A percentile compares a stretch with the other conserved stretches of the same genome.
These are phyloP conservation scores for Diplodia sapinea DNA, from an alignment of 2,329 filamentous ascomycete genomes.

Conservation along the genomic window DNA sequence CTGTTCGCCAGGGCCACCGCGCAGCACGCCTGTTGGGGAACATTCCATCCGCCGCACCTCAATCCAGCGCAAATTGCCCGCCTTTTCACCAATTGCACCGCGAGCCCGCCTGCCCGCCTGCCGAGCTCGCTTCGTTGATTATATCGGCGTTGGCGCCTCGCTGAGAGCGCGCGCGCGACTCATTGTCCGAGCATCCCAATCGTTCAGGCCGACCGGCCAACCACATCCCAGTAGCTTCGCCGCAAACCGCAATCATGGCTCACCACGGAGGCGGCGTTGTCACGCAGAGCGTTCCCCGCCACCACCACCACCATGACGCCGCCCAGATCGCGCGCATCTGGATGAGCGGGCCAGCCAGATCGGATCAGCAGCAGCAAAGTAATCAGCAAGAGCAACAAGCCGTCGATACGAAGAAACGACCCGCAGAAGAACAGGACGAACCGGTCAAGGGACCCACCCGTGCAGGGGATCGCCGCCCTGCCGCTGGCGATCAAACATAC, in stretches of 20 bases:
- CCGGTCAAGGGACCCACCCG: conserved; percentile 10
- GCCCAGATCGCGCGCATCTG: conserved; percentile 22
- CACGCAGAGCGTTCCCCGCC: conserved; percentile 14
- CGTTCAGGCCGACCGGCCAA: neutral
- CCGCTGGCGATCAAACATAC: neutral
- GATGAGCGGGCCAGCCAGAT: conserved; percentile 2
- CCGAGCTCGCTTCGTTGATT: no score
- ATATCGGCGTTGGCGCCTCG: no score
- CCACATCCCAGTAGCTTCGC: neutral
- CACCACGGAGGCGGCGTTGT: conserved; percentile 1
- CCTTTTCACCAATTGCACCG: neutral
- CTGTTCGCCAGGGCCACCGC: neutral
- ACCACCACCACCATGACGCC: conserved; percentile 3
- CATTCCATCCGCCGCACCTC: no score
- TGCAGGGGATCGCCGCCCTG: conserved; percentile 12
- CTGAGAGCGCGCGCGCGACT: no score
- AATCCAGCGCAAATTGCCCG: no score
- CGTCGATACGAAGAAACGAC: neutral
- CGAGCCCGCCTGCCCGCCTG: no score
- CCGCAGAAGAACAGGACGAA: neutral
- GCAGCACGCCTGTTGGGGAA: neutral
- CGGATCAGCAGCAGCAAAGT: neutral
- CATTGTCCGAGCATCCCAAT: no score
- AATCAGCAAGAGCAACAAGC: neutral
- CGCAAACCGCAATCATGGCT: neutral